Evolutionary conservation across 495 filamentous ascomycete species (phyloP), one percentile per base, ranked within the genome.

Genomic region (Daldinia decipiens): DNA sequence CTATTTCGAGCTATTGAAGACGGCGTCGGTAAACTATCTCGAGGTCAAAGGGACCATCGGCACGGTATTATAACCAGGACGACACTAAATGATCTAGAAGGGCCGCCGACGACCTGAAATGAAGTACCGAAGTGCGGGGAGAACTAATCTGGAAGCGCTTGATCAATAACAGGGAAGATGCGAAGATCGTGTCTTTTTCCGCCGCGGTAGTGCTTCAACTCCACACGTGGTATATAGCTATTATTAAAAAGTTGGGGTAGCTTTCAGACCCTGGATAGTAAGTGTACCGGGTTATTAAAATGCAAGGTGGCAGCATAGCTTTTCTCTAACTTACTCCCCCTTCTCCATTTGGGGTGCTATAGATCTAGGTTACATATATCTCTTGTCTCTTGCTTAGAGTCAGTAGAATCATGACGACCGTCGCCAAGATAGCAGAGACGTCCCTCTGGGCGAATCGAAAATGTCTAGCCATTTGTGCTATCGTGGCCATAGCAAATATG

Each of bases 401-500:
- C 32, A 24, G 24, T 43, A 26, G 17, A 40, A 62, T 38, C 60
- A 73, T 76, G 74, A 59, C 58, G 8, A 7, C 47, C 15, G 15
- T 50, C 4, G 52, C 63, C 1, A 71, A 76, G 31, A 73, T 79
- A 39, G 65, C 75, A n/a, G 78, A 80, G 47, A 79, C 74, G 12
- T 80, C 79, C 21, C 75, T 81, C 9, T 81, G 78, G 79, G 71
- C 74, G 29, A 81, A 81, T 56, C 59, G 78, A 36, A 81, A 80
- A 75, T 81, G 79, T 24, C 55, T 81, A 50, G 50, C 78, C 13
- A 80, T 80, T 70, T 82, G 79, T 62, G 72, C 70, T 60, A 72
- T 74, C 51, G 79, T 82, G 39, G 76, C 79, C 13, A 74, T 80
- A 43, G 79, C 79, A 21, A 82, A 80, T 65, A 79, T 82, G 74